Evolutionary conservation across 768 basidiomycete species (phyloP), one percentile per base, ranked within the genome.

Genomic region (Russula emetica): DNA sequence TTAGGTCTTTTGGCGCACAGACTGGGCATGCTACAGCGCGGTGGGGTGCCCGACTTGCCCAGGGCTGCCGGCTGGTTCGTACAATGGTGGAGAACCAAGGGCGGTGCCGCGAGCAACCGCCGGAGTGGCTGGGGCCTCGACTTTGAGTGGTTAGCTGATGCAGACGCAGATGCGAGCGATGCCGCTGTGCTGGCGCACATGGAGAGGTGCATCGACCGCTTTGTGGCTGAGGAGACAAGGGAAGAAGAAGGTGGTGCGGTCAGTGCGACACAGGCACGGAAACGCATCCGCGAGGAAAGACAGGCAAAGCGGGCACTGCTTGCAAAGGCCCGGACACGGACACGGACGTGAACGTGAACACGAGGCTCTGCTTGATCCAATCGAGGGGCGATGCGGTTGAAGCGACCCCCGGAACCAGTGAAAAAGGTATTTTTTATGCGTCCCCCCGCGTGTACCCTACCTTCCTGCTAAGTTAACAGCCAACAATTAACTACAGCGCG

Each of bases 81-180:
- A 47, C 79, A 83, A 51, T 92, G 92, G 83, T 99, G 94, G 87
- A 85, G 96, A 47, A 83, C 83, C 54, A 82, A 88, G 69, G 90
- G 88, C 58, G 81, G 85, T 7, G 76, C 63, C 2, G 26, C 40
- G n/a, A 57, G 58, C 22, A 54, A 56, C 47, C 70, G 71, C 50
- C 76, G 75, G n/a, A 83, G 82, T 56, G 90, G 88, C 2, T 92
- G 90, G 90, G 90, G 90, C 57, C 91, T 92, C 71, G 90, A 92
- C 74, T 83, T 92, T 64, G 86, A 92, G 73, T 90, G 89, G 90
- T 58, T 57, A 60, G 55, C 62, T 22, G 61, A 66, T 58, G 61
- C 55, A 55, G 62, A 69, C 55, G 62, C 60, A 55, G 63, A 69
- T 58, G 70, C 52, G 53, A 61, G 60, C n/a, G 72, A 69, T 54